Percentiles rank a stretch among this genome's conserved stretches.
phyloP scores from a whole-genome alignment of 2,329 filamentous ascomycete genomes.

The Cephalotrichum gorgonifer region DNA sequence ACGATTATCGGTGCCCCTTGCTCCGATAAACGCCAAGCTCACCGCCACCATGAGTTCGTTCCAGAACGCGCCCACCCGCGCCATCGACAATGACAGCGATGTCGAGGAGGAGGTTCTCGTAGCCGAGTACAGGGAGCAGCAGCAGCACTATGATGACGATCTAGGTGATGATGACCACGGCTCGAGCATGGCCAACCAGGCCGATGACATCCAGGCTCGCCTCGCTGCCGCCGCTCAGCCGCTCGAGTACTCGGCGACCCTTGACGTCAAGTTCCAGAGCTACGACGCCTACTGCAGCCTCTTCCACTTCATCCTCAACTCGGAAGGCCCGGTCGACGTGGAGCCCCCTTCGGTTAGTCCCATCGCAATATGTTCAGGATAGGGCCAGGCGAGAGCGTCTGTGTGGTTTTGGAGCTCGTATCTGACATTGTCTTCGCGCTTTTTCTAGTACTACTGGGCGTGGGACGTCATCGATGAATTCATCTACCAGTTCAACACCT shows the following conservation, averaged over 20 bases:
- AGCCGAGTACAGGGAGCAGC: slow-evolving; percentile 88
- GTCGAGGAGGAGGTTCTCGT: slow-evolving; percentile 93
- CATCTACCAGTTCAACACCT: slow-evolving; percentile 99
- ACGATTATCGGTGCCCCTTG: not conserved
- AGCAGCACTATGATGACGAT: slow-evolving; percentile 79
- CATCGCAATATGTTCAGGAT: not conserved
- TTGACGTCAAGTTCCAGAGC: slow-evolving; percentile 96
- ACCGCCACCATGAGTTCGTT: slow-evolving; percentile 48
- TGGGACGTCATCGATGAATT: slow-evolving; percentile 99
- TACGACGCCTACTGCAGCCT: slow-evolving; percentile 99
- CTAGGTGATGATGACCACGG: slow-evolving; percentile 68
- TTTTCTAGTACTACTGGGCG: slow-evolving; percentile 94
- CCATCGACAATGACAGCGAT: slow-evolving; percentile 74
- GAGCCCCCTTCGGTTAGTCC: slow-evolving; percentile 84
- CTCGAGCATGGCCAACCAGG: slow-evolving; percentile 54
- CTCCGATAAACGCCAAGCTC: not conserved
- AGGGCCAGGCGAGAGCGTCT: not conserved
- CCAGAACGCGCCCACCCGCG: slow-evolving; percentile 47
- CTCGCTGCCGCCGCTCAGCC: slow-evolving; percentile 87
- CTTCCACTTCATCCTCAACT: slow-evolving; percentile 99
- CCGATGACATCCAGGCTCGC: slow-evolving; percentile 88
- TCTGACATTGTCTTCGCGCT: slow-evolving; percentile 3
- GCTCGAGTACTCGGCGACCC: slow-evolving; percentile 87
- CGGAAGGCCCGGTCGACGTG: slow-evolving; percentile 93
- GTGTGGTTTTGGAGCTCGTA: not conserved